These are phyloP conservation scores for Babesia caballi DNA, from an alignment of 169 alveolate species.

Conservation along the genomic window DNA sequence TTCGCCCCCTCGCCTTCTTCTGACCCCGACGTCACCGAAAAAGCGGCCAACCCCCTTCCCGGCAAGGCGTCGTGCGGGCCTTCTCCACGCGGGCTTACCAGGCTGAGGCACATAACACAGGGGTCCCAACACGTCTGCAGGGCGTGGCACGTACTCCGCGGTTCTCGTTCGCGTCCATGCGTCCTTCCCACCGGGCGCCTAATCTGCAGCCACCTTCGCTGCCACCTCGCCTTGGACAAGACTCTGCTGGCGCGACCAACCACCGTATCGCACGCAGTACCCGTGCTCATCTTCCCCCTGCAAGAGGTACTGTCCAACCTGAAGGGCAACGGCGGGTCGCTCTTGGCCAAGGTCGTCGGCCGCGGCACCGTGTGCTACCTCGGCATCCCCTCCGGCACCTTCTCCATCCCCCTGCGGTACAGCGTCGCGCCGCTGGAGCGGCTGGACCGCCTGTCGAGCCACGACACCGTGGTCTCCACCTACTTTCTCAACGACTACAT, in stretches of 20 bases:
- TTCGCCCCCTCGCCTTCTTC: slow-evolving; percentile 3
- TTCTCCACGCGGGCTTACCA: too few species aligned
- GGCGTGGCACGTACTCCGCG: not conserved
- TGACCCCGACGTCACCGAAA: not conserved
- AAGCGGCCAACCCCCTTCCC: not conserved
- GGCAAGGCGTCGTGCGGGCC: too few species aligned
- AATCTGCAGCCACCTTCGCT: not conserved
- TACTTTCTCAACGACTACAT: not conserved
- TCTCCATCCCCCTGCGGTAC: slow-evolving; percentile 45
- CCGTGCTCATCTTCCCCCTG: slow-evolving; percentile 15
- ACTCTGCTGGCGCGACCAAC: not conserved
- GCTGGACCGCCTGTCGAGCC: not conserved
- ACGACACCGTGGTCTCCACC: not conserved
- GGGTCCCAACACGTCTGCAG: not conserved
- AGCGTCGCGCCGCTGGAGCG: not conserved
- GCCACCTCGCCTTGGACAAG: not conserved
- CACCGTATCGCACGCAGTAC: not conserved
- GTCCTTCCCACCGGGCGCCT: not conserved
- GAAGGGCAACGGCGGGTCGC: slow-evolving; percentile 1
- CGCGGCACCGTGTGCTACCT: slow-evolving; percentile 20
- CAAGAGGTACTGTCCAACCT: slow-evolving; percentile 4
- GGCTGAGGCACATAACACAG: too few species aligned
- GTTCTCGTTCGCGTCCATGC: not conserved
- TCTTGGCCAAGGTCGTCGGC: not conserved
- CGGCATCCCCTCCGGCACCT: slow-evolving; percentile 62